phyloP scores from a whole-genome alignment of 73 alveolate genomes.

The Paramecium sonneborni region DNA sequence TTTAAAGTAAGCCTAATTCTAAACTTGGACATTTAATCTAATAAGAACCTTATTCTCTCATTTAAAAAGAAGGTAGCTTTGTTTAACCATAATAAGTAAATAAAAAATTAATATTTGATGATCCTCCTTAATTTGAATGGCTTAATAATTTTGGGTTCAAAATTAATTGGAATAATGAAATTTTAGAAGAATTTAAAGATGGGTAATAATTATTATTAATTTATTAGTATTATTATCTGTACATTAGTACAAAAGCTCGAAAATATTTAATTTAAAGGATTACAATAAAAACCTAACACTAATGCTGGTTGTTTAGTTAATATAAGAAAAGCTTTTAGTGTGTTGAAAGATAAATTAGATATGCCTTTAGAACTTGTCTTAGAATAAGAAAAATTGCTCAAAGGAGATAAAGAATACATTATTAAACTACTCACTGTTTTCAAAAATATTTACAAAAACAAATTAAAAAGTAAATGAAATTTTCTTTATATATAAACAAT shows the following conservation, averaged over 20 bases:
- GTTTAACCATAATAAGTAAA: neutral
- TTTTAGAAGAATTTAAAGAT: constrained; percentile 47
- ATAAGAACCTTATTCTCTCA: neutral
- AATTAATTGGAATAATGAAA: constrained; percentile 29
- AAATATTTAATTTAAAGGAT: constrained; percentile 1
- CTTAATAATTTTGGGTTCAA: neutral
- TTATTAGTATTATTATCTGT: neutral
- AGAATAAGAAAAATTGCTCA: neutral
- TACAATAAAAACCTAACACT: constrained; percentile 39
- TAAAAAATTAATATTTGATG: constrained; percentile 45
- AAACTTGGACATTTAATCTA: neutral
- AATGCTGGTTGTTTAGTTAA: constrained; percentile 63
- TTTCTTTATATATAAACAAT: neutral
- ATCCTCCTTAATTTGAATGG: constrained; percentile 44
- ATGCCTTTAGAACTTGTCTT: constrained; percentile 44
- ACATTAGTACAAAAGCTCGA: neutral
- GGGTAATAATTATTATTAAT: neutral
- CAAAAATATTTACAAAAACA: constrained; percentile 10
- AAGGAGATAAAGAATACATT: constrained; percentile 28
- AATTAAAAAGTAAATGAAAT: constrained; percentile 7
- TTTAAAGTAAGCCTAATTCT: neutral
- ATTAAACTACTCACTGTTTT: neutral
- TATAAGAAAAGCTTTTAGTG: constrained; percentile 60
- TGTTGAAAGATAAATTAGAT: constrained; percentile 61
- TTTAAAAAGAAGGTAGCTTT: neutral